Evolutionary conservation across 73 alveolate species (phyloP), one percentile per base, ranked within the genome.

Genomic region (Diophrys appendiculata): DNA sequence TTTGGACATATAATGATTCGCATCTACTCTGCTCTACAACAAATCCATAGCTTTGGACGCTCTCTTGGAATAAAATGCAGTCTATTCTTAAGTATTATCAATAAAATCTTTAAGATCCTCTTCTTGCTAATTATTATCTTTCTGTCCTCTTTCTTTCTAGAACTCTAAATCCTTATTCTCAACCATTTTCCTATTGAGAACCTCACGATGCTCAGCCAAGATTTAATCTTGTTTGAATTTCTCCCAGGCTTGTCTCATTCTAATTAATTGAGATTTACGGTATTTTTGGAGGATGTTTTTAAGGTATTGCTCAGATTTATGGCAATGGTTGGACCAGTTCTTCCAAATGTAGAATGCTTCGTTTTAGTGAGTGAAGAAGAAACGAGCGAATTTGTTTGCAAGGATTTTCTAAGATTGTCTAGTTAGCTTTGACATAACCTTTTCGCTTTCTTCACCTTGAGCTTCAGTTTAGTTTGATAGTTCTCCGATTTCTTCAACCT

Each of bases 291-390:
- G 32, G 27, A 33, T 56, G n/a, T 82, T 82, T 27, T 52, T 74
- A 33, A 82, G 28, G 0, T 73, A 23, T 31, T 68, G 26, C 28
- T 82, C 90, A 28, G 34, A 33, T 1, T 67, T 72, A 54, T 54
- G 55, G 25, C 73, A 56, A 28, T 29, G 31, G 1, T 54, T 26
- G 54, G 65, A 43, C 29, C 2, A 56, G 2, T 73, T 77, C 77
- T 64, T 82, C 90, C 90, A 82, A 43, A 73, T 73, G 31, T 73
- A 76, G 52, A 82, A 82, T 23, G 80, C 90, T 52, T 73, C 32
- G 0, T 73, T 60, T 65, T 73, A 73, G 0, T 31, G 26, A 0
- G 26, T 72, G 67, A 54, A 82, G 73, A 29, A 74, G 76, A 73
- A 73, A 26, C 84, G 72, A 3, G 84, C 90, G 29, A 82, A 73